Evolutionary conservation across 805 yeast species (phyloP).

Genomic region (Kodamaea leandrae): DNA sequence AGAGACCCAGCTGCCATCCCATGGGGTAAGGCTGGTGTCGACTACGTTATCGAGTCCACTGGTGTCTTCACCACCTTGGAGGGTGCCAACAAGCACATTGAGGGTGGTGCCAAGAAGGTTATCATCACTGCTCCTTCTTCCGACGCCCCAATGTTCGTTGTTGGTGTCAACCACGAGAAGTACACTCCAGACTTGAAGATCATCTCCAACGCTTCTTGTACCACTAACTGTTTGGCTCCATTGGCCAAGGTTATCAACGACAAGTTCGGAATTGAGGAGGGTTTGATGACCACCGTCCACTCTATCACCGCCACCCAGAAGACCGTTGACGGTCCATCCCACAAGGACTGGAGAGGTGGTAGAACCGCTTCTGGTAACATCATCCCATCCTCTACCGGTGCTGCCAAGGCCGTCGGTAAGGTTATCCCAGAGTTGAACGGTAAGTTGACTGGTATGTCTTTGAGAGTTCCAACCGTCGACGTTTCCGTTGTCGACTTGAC

Average conservation of each 20-base stretch:
- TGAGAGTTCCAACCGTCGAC: conserved; percentile 37
- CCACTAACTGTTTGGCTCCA: conserved; percentile 39
- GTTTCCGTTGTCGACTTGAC: conserved; percentile 38
- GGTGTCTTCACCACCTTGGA: conserved; percentile 35
- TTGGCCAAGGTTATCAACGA: conserved; percentile 37
- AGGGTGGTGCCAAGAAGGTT: conserved; percentile 37
- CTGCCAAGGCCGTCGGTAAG: conserved; percentile 39
- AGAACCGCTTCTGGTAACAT: conserved; percentile 38
- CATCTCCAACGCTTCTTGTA: conserved; percentile 36
- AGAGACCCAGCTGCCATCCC: conserved; percentile 34
- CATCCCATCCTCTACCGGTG: conserved; percentile 38
- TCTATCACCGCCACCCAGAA: conserved; percentile 38
- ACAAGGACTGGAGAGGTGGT: conserved; percentile 41
- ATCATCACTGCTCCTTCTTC: conserved; percentile 35
- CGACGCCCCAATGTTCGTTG: conserved; percentile 37
- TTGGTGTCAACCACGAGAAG: conserved; percentile 34
- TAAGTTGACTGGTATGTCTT: conserved; percentile 36
- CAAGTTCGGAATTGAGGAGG: conserved; percentile 34
- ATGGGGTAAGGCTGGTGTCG: conserved; percentile 35
- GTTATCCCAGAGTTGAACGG: conserved; percentile 38
- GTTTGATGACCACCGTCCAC: conserved; percentile 38
- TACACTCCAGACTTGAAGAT: conserved; percentile 33
- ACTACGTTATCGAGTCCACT: conserved; percentile 33
- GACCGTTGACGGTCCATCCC: conserved; percentile 39
- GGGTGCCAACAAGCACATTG: conserved; percentile 37